phyloP scores from a whole-genome alignment of 164 flowering plant genomes.

The Magnolia changhungtana region DNA sequence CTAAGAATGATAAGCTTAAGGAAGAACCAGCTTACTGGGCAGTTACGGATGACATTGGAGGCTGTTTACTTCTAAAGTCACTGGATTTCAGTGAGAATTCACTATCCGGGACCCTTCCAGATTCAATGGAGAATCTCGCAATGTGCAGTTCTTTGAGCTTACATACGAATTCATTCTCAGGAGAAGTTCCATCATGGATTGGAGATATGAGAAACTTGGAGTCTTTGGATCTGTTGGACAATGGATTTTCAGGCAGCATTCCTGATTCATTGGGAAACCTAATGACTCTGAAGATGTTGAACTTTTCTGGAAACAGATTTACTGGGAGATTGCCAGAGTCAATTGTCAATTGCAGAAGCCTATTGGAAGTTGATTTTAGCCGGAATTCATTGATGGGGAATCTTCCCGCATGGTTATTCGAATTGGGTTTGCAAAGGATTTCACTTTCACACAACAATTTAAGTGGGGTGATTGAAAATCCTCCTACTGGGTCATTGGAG shows the following conservation, averaged over 20 bases:
- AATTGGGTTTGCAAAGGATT: constrained; percentile 30
- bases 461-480: constrained; percentile 29
- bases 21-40: constrained; percentile 57
- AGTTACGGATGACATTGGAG: constrained; percentile 64
- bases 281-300: constrained; percentile 46
- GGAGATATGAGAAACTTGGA: constrained; percentile 68
- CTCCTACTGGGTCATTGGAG: constrained; percentile 15
- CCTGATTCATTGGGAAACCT: constrained; percentile 63
- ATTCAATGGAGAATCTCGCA: constrained; percentile 54
- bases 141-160: constrained; percentile 56
- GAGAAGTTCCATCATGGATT: constrained; percentile 72
- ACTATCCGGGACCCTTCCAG: constrained; percentile 63
- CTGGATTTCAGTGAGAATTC: constrained; percentile 72
- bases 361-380: constrained; percentile 56
- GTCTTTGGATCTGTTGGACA: constrained; percentile 70
- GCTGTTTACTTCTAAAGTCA: constrained; percentile 49
- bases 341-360: constrained; percentile 41
- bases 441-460: constrained; percentile 34
- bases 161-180: constrained; percentile 45
- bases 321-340: constrained; percentile 68
- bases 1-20: constrained; percentile 49
- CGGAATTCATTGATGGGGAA: constrained; percentile 52
- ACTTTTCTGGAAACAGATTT: constrained; percentile 52
- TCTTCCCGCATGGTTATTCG: constrained; percentile 70
- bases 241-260: constrained; percentile 60